phyloP scores from a whole-genome alignment of 2,329 filamentous ascomycete genomes.

The Diaporthe citri region DNA sequence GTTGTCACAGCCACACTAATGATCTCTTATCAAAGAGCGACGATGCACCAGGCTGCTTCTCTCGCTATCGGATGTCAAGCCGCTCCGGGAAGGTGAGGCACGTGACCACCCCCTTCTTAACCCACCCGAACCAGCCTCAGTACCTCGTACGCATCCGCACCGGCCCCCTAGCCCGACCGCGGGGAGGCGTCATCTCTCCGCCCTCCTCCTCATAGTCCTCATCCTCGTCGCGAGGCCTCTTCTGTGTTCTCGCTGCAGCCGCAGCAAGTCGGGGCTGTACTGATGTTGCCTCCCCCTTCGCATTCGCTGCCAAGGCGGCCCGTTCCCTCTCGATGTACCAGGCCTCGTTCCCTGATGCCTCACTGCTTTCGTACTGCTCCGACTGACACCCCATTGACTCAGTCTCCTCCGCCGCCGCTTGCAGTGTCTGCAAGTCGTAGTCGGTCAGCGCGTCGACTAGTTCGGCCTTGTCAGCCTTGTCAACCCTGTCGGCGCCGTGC shows the following conservation, averaged over 20 bases:
- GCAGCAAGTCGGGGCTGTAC: background rate
- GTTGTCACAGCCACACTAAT: background rate
- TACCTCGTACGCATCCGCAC: background rate
- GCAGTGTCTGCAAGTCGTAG: background rate
- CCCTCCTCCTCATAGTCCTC: background rate
- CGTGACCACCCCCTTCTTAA: background rate
- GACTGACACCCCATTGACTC: background rate
- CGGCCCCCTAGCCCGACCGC: background rate
- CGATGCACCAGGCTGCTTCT: background rate
- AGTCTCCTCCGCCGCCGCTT: background rate
- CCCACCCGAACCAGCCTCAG: too few relatives aligned
- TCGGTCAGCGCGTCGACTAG: background rate
- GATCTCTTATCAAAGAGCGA: background rate
- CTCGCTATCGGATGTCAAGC: too few relatives aligned
- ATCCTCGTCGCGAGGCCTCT: background rate
- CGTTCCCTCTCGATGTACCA: background rate
- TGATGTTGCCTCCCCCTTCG: background rate
- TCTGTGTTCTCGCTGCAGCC: background rate
- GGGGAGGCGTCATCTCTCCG: background rate
- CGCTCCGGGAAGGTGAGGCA: background rate
- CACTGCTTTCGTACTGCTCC: conserved; percentile 10
- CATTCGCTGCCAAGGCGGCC: background rate
- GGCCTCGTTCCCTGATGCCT: background rate
- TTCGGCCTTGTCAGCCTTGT: background rate
- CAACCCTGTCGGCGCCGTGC: background rate